phyloP scores from a whole-genome alignment of 352 stramenopile genomes.

The Pythium monospermum region DNA sequence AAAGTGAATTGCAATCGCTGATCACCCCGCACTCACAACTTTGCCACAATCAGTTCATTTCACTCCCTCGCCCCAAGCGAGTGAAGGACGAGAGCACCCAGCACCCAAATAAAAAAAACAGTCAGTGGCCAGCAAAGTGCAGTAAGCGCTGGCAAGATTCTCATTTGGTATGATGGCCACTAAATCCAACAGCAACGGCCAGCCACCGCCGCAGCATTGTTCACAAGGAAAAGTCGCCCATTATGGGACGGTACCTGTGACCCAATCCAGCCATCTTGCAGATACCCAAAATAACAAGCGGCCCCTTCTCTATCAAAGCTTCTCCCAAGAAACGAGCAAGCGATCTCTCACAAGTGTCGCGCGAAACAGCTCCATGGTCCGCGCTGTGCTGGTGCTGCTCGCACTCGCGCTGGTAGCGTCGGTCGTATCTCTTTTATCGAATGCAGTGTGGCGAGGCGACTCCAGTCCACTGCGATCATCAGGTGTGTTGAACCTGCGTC shows the following conservation, averaged over 20 bases:
- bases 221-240: not conserved
- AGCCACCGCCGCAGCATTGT: not conserved
- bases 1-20: too few relatives aligned
- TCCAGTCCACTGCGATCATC: too few relatives aligned
- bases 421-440: constrained; percentile 2
- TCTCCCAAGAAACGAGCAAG: not conserved
- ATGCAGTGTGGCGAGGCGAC: constrained; percentile 17
- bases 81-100: too few relatives aligned
- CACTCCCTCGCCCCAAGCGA: too few relatives aligned
- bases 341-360: constrained; percentile 4
- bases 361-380: constrained; percentile 3
- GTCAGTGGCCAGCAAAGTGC: too few relatives aligned
- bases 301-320: constrained; percentile 1
- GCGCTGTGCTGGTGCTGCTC: constrained; percentile 6
- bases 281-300: constrained; percentile 16
- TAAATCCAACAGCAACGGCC: not conserved
- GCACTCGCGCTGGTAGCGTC: constrained; percentile 7
- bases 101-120: too few relatives aligned
- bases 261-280: constrained; percentile 8
- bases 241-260: constrained; percentile 1
- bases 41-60: too few relatives aligned
- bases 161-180: not conserved
- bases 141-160: too few relatives aligned
- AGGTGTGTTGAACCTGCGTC: constrained; percentile 5
- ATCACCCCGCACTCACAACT: too few relatives aligned